Evolutionary conservation across 441 rosid genomes (phyloP), one percentile per base, ranked within the genome.

Genomic region (California macrophylla): DNA sequence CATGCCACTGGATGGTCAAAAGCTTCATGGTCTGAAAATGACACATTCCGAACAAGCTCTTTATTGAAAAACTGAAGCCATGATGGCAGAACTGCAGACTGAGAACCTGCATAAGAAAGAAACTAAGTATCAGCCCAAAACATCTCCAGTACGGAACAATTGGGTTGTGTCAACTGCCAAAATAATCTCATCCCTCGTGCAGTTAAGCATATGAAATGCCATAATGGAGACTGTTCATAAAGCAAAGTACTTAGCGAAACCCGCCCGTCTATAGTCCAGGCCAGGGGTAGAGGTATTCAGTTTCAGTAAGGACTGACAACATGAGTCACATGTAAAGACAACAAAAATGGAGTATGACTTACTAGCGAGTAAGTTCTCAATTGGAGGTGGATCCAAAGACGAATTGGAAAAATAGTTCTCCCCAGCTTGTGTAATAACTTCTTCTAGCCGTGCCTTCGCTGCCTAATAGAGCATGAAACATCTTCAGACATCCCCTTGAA

Each of bases 1-100:
- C 98, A 95, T 66, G 97, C 95, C 81, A 95, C 97, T 8, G 99
- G 99, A 81, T 95, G 97, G 70, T 95, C 99, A 78, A 90, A 92
- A 72, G 99, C 89, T 85, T 92, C 98, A 71, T 95, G 98, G 28
- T 92, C 97, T n/a, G 98, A 86, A 70, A 95, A 95, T 2, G 98
- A 88, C 71, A 86, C 81, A 36, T 85, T 78, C 23, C 78, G 82
- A 54, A 88, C 80, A 66, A 92, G 97, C 83, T 92, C 96, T 76
- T 88, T 82, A 70, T 95, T 88, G 75, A 92, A 85, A 84, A 77
- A 75, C 69, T 89, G 87, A 85, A 95, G 90, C 99, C 99, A 92
- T 45, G 93, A 71, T 15, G 99, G 96, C 68, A 82, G 68, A 75
- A 85, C 74, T 79, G 89, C 92, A 78, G 93, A 87, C 74, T 84